Evolutionary conservation across 805 yeast species (phyloP).

Genomic region (Candida verbasci): DNA sequence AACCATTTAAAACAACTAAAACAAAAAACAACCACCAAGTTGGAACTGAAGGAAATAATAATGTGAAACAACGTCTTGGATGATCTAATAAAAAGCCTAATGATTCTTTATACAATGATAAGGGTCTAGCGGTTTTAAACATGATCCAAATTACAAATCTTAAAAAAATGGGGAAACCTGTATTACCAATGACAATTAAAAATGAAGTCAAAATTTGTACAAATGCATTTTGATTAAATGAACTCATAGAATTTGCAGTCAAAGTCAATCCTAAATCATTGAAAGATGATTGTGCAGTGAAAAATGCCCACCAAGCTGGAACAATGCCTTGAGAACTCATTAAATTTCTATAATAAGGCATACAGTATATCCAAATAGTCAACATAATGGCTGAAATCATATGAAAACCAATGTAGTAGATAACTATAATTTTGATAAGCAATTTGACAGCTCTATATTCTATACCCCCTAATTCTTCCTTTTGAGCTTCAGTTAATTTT

Average conservation of each 20-base stretch:
- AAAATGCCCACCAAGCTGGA: constrained; percentile 92
- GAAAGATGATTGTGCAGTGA: constrained; percentile 74
- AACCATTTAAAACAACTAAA: constrained; percentile 63
- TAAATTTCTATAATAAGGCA: constrained; percentile 36
- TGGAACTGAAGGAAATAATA: constrained; percentile 86
- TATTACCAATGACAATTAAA: constrained; percentile 86
- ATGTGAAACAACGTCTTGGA: constrained; percentile 94
- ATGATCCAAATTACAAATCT: constrained; percentile 80
- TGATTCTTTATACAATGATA: constrained; percentile 67
- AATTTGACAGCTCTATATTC: constrained; percentile 88
- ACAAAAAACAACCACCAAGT: constrained; percentile 92
- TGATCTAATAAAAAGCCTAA: constrained; percentile 85
- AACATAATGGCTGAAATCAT: constrained; percentile 48
- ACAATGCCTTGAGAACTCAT: constrained; percentile 56
- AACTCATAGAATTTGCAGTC: constrained; percentile 73
- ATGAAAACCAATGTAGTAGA: constrained; percentile 77
- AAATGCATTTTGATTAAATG: constrained; percentile 62
- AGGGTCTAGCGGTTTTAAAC: constrained; percentile 61
- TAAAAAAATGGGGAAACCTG: constrained; percentile 85
- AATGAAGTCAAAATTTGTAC: constrained; percentile 59
- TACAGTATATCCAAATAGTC: constrained; percentile 56
- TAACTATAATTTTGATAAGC: constrained; percentile 57
- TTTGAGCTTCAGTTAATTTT: constrained; percentile 74
- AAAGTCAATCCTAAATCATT: constrained; percentile 83
- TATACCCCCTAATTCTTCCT: constrained; percentile 94